phyloP scores from a whole-genome alignment of 1,284 basidiomycete genomes.

The Malassezia sp. region DNA sequence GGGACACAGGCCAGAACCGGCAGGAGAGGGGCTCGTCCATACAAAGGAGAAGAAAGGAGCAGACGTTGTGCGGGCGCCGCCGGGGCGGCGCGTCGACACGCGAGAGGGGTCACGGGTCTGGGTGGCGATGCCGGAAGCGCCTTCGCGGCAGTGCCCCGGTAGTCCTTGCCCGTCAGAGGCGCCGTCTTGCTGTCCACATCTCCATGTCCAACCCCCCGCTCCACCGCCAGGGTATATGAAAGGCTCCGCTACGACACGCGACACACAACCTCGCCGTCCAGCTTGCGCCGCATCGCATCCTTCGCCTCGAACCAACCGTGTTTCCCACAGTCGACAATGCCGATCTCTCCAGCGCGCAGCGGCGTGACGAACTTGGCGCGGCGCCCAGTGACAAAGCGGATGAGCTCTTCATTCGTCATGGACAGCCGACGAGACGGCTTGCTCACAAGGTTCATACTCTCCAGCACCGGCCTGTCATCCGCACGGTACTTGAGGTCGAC shows the following conservation, averaged over 20 bases:
- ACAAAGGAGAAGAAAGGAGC: too few species aligned
- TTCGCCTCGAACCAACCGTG: constrained; percentile 49
- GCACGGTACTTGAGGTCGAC: constrained; percentile 72
- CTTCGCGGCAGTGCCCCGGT: too few species aligned
- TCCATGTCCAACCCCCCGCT: too few species aligned
- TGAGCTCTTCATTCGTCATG: constrained; percentile 62
- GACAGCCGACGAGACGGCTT: constrained; percentile 63
- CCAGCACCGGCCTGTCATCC: constrained; percentile 68
- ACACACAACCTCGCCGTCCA: constrained; percentile 48
- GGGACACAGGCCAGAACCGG: too few species aligned
- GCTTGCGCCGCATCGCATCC: constrained; percentile 47
- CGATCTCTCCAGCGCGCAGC: constrained; percentile 74
- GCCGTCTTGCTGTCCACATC: too few species aligned
- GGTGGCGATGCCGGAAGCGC: too few species aligned
- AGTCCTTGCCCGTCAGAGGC: too few species aligned
- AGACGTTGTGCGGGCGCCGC: too few species aligned
- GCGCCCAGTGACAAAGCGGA: constrained; percentile 55
- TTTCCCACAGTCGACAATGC: constrained; percentile 60
- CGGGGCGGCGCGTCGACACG: too few species aligned
- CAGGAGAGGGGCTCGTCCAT: too few species aligned
- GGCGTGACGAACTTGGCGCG: constrained; percentile 55
- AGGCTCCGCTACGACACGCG: constrained; percentile 45
- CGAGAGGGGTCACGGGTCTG: too few species aligned
- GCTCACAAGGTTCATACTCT: constrained; percentile 61
- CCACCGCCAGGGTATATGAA: too few species aligned